These are phyloP conservation scores for Erodium trifolium DNA, from an alignment of 441 rosid genomes.

Conservation along the genomic window DNA sequence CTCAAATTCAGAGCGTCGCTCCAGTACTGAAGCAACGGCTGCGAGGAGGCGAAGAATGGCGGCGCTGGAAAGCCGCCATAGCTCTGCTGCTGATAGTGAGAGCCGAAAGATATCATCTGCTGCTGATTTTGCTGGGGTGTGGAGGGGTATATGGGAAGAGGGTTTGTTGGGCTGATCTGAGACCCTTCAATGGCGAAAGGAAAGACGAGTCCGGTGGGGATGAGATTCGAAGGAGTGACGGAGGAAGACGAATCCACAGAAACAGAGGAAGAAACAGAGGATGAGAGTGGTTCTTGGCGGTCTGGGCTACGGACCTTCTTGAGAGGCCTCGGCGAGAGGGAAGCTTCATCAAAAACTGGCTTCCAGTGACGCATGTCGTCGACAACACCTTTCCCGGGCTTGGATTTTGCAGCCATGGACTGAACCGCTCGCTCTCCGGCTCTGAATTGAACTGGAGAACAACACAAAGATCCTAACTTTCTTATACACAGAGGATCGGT, in stretches of 20 bases:
- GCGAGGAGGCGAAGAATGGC: slow-evolving; percentile 16
- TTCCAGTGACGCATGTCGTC: slow-evolving; percentile 33
- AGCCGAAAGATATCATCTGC: slow-evolving; percentile 70
- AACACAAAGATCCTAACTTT: neutral
- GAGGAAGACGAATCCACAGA: slow-evolving; percentile 10
- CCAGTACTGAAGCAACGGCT: slow-evolving; percentile 61
- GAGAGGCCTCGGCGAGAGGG: slow-evolving; percentile 48
- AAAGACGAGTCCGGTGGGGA: slow-evolving; percentile 38
- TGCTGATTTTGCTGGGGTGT: slow-evolving; percentile 34
- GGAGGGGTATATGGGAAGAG: slow-evolving; percentile 25
- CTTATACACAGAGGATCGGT: neutral
- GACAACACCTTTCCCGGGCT: slow-evolving; percentile 35
- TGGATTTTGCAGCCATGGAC: slow-evolving; percentile 29
- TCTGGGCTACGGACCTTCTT: slow-evolving; percentile 61
- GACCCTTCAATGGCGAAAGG: slow-evolving; percentile 51
- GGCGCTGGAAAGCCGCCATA: slow-evolving; percentile 18
- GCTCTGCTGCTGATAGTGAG: slow-evolving; percentile 37
- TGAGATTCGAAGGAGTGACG: slow-evolving; percentile 19
- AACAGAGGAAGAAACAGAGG: slow-evolving; percentile 20
- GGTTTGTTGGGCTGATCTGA: slow-evolving; percentile 24
- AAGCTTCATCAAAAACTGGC: slow-evolving; percentile 51
- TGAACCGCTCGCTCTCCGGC: slow-evolving; percentile 23
- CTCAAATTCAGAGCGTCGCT: slow-evolving; percentile 50
- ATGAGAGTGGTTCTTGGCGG: slow-evolving; percentile 26
- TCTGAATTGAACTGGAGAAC: slow-evolving; percentile 13